phyloP scores from a whole-genome alignment of 2,329 filamentous ascomycete species.

The Trichoderma harzianum region DNA sequence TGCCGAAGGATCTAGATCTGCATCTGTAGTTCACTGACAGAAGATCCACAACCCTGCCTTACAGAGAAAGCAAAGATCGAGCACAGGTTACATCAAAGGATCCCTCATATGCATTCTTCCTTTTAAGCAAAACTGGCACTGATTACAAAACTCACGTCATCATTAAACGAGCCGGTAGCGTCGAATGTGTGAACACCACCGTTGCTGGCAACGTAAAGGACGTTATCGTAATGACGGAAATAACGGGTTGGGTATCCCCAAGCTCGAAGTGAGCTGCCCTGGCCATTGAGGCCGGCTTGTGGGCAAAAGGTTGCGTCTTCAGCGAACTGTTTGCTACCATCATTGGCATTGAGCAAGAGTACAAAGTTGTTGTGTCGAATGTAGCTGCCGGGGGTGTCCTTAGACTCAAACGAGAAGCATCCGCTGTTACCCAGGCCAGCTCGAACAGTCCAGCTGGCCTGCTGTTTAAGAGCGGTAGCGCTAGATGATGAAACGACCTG shows the following conservation, averaged over 20 bases:
- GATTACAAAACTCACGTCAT: constrained; percentile 4
- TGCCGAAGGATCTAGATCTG: background rate
- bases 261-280: background rate
- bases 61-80: background rate
- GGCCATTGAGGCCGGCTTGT: background rate
- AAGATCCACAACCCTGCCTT: background rate
- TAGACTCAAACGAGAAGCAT: constrained; percentile 4
- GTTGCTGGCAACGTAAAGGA: background rate
- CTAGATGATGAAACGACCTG: background rate
- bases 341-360: background rate
- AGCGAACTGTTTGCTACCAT: background rate
- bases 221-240: background rate
- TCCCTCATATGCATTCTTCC: background rate
- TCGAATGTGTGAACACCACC: background rate
- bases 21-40: background rate
- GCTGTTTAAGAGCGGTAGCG: background rate
- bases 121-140: background rate
- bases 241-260: constrained; percentile 1
- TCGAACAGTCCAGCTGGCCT: constrained; percentile 1
- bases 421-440: background rate
- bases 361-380: background rate
- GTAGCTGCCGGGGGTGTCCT: background rate
- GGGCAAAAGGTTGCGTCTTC: constrained; percentile 7
- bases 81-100: background rate
- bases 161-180: background rate